Conservation (phyloP, 2,329 filamentous ascomycete genomes). For the Lachnellula hyalina region DNA sequence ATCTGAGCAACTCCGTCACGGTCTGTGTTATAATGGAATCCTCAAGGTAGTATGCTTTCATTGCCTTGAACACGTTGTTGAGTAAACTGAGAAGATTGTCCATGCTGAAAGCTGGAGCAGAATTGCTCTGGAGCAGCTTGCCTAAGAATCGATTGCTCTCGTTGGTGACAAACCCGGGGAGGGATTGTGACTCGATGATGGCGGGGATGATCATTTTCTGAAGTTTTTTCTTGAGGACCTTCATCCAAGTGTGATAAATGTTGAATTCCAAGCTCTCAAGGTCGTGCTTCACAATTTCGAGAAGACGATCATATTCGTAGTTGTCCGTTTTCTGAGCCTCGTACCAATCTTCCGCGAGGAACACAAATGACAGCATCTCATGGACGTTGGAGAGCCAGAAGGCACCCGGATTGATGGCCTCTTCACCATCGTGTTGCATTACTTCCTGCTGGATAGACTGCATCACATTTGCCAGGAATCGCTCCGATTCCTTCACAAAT, state of each 20-base stretch:
- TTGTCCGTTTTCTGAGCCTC: constrained; percentile 99
- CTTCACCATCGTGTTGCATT: constrained; percentile 97
- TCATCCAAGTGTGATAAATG: constrained; percentile 99
- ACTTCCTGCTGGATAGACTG: constrained; percentile 99
- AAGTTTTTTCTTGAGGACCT: constrained; percentile 97
- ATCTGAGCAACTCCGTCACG: constrained; percentile 82
- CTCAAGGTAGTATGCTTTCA: constrained; percentile 98
- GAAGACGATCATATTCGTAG: constrained; percentile 93
- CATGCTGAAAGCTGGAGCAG: constrained; percentile 96
- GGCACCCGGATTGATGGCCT: constrained; percentile 92
- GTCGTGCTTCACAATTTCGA: constrained; percentile 99
- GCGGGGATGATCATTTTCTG: constrained; percentile 99
- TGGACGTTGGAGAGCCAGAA: constrained; percentile 99
- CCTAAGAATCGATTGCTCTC: constrained; percentile 97
- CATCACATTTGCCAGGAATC: constrained; percentile 98
- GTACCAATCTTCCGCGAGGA: constrained; percentile 98
- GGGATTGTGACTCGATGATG: constrained; percentile 97
- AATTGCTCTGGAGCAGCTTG: constrained; percentile 89
- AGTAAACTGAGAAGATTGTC: constrained; percentile 92
- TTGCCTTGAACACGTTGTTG: constrained; percentile 96
- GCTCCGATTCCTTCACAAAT: constrained; percentile 98
- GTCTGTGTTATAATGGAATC: constrained; percentile 95
- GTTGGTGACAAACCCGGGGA: constrained; percentile 97
- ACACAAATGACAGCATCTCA: constrained; percentile 99
- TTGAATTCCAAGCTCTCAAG: constrained; percentile 98